phyloP scores from a whole-genome alignment of 768 basidiomycete genomes.

The Leccinum pellstonianum region DNA sequence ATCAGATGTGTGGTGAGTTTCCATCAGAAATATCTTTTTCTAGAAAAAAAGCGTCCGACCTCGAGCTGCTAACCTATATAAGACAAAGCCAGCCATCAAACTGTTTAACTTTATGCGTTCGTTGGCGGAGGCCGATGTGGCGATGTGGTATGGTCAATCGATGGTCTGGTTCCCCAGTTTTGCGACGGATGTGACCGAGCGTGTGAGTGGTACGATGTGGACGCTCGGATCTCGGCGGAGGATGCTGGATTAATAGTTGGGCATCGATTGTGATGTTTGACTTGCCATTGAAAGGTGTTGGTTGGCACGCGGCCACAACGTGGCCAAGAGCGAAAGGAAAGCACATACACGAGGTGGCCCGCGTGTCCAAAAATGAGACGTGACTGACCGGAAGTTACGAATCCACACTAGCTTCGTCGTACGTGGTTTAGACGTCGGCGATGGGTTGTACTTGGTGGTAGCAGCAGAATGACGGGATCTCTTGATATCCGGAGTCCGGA shows the following conservation, averaged over 20 bases:
- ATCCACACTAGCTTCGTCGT: neutral
- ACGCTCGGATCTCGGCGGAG: constrained; percentile 22
- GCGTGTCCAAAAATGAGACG: neutral
- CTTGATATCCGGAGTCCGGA: neutral
- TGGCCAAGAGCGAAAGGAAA: neutral
- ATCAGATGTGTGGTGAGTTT: constrained; percentile 31
- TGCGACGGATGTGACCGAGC: constrained; percentile 28
- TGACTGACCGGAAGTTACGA: neutral
- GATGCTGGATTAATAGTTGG: constrained; percentile 41
- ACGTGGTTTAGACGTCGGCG: neutral
- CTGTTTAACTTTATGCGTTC: constrained; percentile 29
- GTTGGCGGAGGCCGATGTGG: constrained; percentile 20
- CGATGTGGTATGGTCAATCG: neutral
- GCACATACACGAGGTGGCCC: neutral
- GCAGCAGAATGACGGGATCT: neutral
- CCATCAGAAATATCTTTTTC: constrained; percentile 25
- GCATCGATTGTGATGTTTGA: constrained; percentile 25
- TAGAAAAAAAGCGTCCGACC: constrained; percentile 25
- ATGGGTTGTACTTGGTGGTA: neutral
- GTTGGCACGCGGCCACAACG: neutral
- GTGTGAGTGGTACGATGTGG: constrained; percentile 36
- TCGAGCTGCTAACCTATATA: constrained; percentile 24
- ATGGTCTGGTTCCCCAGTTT: constrained; percentile 12
- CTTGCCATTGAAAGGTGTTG: neutral
- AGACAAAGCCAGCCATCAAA: constrained; percentile 35